These are phyloP conservation scores for Hygrophila difformis DNA, from an alignment of 257 asterid species.

Conservation along the genomic window DNA sequence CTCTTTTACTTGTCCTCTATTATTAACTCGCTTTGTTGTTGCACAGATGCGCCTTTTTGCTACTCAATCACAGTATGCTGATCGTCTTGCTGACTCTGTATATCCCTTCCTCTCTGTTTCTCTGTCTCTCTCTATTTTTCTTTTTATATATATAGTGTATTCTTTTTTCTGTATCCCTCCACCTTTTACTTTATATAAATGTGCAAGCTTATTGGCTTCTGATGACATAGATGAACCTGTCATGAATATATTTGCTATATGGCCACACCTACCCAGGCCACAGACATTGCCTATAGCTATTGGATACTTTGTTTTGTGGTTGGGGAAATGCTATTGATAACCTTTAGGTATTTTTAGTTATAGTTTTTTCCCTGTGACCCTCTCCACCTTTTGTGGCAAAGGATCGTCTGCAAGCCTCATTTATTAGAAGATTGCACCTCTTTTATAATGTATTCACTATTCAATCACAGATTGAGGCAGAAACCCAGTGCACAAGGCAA, in stretches of 20 bases:
- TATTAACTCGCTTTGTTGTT: slow-evolving; percentile 16
- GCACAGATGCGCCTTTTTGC: slow-evolving; percentile 86
- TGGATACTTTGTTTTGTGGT: slow-evolving; percentile 1
- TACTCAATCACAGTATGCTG: slow-evolving; percentile 80
- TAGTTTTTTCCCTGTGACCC: not conserved
- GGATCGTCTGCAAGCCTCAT: slow-evolving; percentile 11
- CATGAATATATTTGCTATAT: not conserved
- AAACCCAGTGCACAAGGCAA: slow-evolving; percentile 80
- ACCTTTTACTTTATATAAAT: not conserved
- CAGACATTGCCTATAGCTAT: not conserved
- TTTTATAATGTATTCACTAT: slow-evolving; percentile 6
- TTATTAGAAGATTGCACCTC: slow-evolving; percentile 3
- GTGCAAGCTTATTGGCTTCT: slow-evolving; percentile 8
- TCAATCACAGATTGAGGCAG: slow-evolving; percentile 76
- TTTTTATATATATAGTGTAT: too few relatives aligned
- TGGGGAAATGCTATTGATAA: slow-evolving; percentile 2
- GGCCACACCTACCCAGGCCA: not conserved
- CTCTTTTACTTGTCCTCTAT: not conserved
- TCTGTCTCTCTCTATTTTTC: too few relatives aligned
- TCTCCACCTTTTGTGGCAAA: slow-evolving; percentile 1
- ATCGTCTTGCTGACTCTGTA: slow-evolving; percentile 90
- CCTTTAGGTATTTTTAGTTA: not conserved
- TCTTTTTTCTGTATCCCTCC: too few relatives aligned
- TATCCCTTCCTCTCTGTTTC: slow-evolving; percentile 36
- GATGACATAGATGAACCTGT: not conserved